Conservation (phyloP, 2,329 filamentous ascomycete genomes). For the Emmonsiellopsis sp. region DNA sequence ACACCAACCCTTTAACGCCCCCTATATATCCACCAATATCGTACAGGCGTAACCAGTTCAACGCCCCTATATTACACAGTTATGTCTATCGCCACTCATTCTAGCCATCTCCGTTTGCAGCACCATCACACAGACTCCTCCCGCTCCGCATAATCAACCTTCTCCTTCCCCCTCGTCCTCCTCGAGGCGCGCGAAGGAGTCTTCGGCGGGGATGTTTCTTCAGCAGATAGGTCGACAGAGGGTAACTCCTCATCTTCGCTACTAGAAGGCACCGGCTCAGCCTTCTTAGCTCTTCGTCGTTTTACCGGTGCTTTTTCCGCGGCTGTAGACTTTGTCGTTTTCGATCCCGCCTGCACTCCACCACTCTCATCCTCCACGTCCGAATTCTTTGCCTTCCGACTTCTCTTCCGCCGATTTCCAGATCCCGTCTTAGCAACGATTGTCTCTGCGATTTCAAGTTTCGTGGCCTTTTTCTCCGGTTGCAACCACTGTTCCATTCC, state of each 20-base stretch:
- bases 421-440: background rate
- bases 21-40: background rate
- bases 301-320: background rate
- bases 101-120: too few species aligned
- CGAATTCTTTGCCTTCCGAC: background rate
- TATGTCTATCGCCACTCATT: too few species aligned
- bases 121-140: background rate
- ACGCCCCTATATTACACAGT: background rate
- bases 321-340: background rate
- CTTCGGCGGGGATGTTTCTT: background rate
- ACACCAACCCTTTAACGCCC: background rate
- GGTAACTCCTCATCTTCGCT: background rate
- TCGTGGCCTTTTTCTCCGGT: conserved; percentile 52
- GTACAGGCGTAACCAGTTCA: background rate
- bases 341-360: background rate
- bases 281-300: background rate
- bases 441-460: conserved; percentile 7
- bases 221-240: background rate
- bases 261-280: background rate
- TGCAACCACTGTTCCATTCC: conserved; percentile 86
- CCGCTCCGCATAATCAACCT: conserved; percentile 2
- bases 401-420: background rate
- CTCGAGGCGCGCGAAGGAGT: background rate
- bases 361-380: background rate
- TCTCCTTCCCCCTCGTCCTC: conserved; percentile 1